phyloP scores from a whole-genome alignment of 2,329 filamentous ascomycete species.

The Exophiala lecanii-corni region DNA sequence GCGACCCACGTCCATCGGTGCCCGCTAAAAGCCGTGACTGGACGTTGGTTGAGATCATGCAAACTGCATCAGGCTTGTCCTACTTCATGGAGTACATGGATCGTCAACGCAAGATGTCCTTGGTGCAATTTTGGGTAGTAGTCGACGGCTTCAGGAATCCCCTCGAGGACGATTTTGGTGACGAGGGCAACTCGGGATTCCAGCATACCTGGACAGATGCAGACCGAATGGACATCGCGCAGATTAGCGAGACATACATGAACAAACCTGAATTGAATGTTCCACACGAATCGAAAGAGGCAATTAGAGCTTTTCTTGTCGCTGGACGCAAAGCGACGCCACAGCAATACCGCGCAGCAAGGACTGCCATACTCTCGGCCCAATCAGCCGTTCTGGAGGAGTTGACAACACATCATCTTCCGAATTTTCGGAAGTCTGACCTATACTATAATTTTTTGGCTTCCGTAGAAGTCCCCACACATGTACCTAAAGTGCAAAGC shows the following conservation, averaged over 20 bases:
- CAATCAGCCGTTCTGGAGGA: conserved; percentile 80
- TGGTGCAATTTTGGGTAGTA: conserved; percentile 97
- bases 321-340: conserved; percentile 72
- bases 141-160: conserved; percentile 95
- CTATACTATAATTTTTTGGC: conserved; percentile 94
- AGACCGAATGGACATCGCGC: conserved; percentile 79
- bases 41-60: conserved; percentile 77
- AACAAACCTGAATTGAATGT: conserved; percentile 77
- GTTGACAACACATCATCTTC: conserved; percentile 75
- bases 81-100: conserved; percentile 99
- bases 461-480: conserved; percentile 62
- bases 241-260: conserved; percentile 88
- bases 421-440: conserved; percentile 85
- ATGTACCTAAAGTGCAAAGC: conserved; percentile 17
- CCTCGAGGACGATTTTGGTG: conserved; percentile 76
- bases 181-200: conserved; percentile 42
- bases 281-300: conserved; percentile 61
- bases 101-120: conserved; percentile 73
- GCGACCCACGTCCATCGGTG: conserved; percentile 32
- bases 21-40: conserved; percentile 64
- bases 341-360: conserved; percentile 75
- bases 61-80: conserved; percentile 83
- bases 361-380: conserved; percentile 72
- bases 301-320: conserved; percentile 72
- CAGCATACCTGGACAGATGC: conserved; percentile 66